A percentile compares a stretch with the other conserved stretches of the same genome.
phyloP scores from a whole-genome alignment of 805 yeast species.

The Lipomyces oligophaga region DNA sequence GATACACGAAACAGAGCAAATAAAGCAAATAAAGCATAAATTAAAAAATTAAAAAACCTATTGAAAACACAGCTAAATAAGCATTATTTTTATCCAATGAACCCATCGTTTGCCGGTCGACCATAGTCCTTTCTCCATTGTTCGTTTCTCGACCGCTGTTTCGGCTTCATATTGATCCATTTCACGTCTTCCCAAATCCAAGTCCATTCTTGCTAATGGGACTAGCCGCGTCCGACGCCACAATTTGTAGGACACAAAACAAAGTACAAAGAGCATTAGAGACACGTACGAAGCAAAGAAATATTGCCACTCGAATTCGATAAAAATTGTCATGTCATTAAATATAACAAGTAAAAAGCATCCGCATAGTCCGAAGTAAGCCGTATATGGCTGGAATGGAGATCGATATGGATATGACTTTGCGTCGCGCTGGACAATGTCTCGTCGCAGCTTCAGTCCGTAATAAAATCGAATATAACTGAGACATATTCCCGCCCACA shows the following conservation, averaged over 20 bases:
- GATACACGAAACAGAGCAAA: background rate
- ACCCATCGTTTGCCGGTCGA: constrained; percentile 5
- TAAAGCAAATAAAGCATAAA: background rate
- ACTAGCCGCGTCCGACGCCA: constrained; percentile 61
- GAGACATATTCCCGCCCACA: constrained; percentile 72
- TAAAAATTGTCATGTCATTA: constrained; percentile 62
- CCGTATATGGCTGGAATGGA: constrained; percentile 66
- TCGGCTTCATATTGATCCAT: constrained; percentile 52
- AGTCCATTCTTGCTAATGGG: constrained; percentile 68
- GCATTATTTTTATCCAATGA: constrained; percentile 14
- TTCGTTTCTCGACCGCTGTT: constrained; percentile 20
- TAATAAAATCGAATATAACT: constrained; percentile 61
- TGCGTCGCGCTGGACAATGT: constrained; percentile 60
- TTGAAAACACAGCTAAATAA: constrained; percentile 1
- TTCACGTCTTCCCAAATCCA: constrained; percentile 81
- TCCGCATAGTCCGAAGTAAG: constrained; percentile 58
- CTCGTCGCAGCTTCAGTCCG: constrained; percentile 59
- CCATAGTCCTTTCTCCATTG: constrained; percentile 21
- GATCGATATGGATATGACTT: constrained; percentile 64
- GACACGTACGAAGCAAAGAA: constrained; percentile 67
- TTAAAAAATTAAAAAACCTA: constrained; percentile 1
- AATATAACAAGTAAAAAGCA: constrained; percentile 49
- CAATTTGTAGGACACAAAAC: constrained; percentile 54
- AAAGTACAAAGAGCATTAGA: constrained; percentile 48
- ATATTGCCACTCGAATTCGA: constrained; percentile 55